phyloP scores from a whole-genome alignment of 2,329 filamentous ascomycete species.

The Chrysoporthe austroafricana region DNA sequence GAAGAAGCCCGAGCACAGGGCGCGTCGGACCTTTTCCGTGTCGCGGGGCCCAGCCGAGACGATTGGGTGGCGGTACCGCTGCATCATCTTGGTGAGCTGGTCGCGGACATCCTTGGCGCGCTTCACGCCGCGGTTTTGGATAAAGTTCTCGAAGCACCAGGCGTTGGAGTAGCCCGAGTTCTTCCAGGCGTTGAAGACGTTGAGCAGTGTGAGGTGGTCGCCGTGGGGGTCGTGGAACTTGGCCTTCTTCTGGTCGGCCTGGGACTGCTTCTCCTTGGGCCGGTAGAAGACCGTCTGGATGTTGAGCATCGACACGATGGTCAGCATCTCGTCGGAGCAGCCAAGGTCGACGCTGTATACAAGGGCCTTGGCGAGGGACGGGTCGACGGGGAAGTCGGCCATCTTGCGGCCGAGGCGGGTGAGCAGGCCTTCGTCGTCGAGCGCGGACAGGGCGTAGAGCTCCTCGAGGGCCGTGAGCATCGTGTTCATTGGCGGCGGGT shows the following conservation, averaged over 20 bases:
- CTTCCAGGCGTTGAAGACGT: slow-evolving; percentile 98
- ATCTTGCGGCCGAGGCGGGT: slow-evolving; percentile 93
- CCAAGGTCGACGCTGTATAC: slow-evolving; percentile 85
- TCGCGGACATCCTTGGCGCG: slow-evolving; percentile 91
- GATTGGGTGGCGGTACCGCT: slow-evolving; percentile 82
- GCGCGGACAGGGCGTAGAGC: slow-evolving; percentile 84
- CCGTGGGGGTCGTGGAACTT: slow-evolving; percentile 96
- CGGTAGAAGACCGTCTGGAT: slow-evolving; percentile 89
- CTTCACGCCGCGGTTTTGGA: slow-evolving; percentile 86
- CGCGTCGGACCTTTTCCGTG: slow-evolving; percentile 84
- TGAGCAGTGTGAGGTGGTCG: slow-evolving; percentile 91
- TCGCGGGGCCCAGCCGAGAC: slow-evolving; percentile 79
- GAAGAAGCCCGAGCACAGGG: slow-evolving; percentile 93
- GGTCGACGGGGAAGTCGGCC: slow-evolving; percentile 99
- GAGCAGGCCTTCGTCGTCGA: slow-evolving; percentile 93
- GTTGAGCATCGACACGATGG: slow-evolving; percentile 92
- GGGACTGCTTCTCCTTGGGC: slow-evolving; percentile 94
- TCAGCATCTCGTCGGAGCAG: slow-evolving; percentile 93
- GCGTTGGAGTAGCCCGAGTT: slow-evolving; percentile 77
- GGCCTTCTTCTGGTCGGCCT: slow-evolving; percentile 95
- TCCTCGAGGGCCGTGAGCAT: slow-evolving; percentile 97
- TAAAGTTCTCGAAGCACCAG: slow-evolving; percentile 98
- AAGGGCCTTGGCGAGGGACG: slow-evolving; percentile 84
- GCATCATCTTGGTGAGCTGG: slow-evolving; percentile 92
- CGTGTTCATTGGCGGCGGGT: slow-evolving; percentile 94